A percentile compares a stretch with the other conserved stretches of the same genome.
These are phyloP conservation scores for Xylaria sp. DNA, from an alignment of 2,329 filamentous ascomycete genomes.

Conservation along the genomic window DNA sequence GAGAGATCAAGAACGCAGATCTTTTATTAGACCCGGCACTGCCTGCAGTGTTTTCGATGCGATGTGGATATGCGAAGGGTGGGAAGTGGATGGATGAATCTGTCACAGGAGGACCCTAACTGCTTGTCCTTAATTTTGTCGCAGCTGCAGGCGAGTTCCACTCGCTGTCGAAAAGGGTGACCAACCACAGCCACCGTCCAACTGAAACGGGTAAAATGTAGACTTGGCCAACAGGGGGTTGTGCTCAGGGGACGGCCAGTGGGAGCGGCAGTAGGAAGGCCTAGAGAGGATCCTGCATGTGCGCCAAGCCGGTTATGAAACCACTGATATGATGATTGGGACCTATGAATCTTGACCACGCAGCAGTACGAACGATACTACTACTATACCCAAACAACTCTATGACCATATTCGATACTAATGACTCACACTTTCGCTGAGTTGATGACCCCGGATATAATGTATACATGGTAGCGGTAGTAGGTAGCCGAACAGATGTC, in stretches of 20 bases:
- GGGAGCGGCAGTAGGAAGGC: neutral
- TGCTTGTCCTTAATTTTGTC: slow-evolving; percentile 32
- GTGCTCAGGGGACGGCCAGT: neutral
- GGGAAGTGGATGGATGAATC: slow-evolving; percentile 27
- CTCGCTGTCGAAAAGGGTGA: slow-evolving; percentile 6
- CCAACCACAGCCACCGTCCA: slow-evolving; percentile 16
- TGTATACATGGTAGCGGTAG: neutral
- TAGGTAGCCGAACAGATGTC: too few relatives aligned
- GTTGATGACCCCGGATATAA: neutral
- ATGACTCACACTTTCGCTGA: neutral
- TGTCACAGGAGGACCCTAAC: slow-evolving; percentile 24
- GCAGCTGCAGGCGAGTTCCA: slow-evolving; percentile 7
- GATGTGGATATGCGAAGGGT: too few relatives aligned
- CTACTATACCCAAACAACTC: too few relatives aligned
- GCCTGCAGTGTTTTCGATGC: neutral
- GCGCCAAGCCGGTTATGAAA: slow-evolving; percentile 33
- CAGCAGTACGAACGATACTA: too few relatives aligned
- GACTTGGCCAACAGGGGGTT: slow-evolving; percentile 25
- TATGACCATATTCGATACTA: too few relatives aligned
- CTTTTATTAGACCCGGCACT: slow-evolving; percentile 6
- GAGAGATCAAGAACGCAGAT: slow-evolving; percentile 15
- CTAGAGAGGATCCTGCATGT: neutral
- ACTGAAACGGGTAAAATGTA: slow-evolving; percentile 21
- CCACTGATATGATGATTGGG: slow-evolving; percentile 11
- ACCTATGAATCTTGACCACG: neutral